Evolutionary conservation across 805 yeast genomes (phyloP), one percentile per base, ranked within the genome.

Genomic region (Saturnispora kantuleensis): DNA sequence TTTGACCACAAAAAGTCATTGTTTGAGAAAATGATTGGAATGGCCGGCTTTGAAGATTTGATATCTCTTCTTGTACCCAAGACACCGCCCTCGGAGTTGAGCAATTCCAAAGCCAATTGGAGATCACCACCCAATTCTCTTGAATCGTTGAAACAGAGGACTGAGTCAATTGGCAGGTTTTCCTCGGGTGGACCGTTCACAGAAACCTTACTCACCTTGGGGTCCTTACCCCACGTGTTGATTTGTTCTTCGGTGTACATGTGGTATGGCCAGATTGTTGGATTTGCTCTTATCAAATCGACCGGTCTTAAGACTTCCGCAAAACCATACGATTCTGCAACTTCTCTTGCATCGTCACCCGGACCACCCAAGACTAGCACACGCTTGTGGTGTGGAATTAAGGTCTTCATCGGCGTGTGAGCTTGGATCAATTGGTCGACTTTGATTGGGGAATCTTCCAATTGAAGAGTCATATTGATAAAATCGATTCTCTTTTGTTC

Each of bases 1-100:
- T 84, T 88, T 13, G 96, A 85, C 95, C 96, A 89, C 31, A 83
- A 56, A 56, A 85, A 74, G 62, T 89, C 97, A 56, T 83, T 76
- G 62, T 86, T 86, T 36, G 93, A 81, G 62, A 86, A 86, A 48
- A 77, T 75, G 16, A 60, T 50, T 30, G 52, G 52, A 32, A 50
- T 47, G 17, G 44, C 41, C 31, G 52, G 52, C 21, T 45, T 47
- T 13, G 43, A 15, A 1, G 56, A 49, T 38, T 47, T 45, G 4
- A 51, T 47, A 13, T 56, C 46, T 45, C 85, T 65, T 34, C 65
- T 55, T 0, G 94, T 85, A 21, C 90, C 90, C 16, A 82, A 53
- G 38, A 60, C 51, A 0, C 95, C 95, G 38, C 60, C 54, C 7
- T 77, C 68, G 9, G 88, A 78, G 49, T 77, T 76, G 44, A 88